Evolutionary conservation across 805 yeast genomes (phyloP).

Genomic region (Middelhovenomyces tepae): DNA sequence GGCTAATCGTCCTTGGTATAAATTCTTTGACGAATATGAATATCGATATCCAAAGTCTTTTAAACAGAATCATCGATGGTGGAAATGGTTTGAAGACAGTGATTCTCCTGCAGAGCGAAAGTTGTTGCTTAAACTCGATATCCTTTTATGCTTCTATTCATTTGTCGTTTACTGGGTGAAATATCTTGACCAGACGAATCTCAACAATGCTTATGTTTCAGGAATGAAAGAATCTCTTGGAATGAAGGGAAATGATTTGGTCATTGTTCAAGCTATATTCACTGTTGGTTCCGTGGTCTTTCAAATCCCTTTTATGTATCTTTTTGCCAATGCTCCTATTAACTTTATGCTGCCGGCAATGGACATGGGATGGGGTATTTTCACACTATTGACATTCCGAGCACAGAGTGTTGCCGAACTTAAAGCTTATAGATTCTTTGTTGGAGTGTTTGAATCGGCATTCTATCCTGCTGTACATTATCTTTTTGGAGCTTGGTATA

Average conservation of each 20-base stretch:
- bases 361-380: constrained; percentile 61
- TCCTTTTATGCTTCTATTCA: constrained; percentile 45
- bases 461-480: constrained; percentile 42
- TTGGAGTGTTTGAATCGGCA: constrained; percentile 66
- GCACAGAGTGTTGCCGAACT: constrained; percentile 43
- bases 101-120: constrained; percentile 42
- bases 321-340: constrained; percentile 48
- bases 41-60: constrained; percentile 31
- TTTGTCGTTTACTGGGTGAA: constrained; percentile 62
- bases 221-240: constrained; percentile 50
- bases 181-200: constrained; percentile 51
- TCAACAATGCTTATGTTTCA: constrained; percentile 56
- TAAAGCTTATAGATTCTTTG: constrained; percentile 54
- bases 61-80: constrained; percentile 36
- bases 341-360: constrained; percentile 43
- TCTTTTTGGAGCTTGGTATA: constrained; percentile 45
- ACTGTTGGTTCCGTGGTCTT: constrained; percentile 51
- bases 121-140: constrained; percentile 45
- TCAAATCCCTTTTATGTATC: constrained; percentile 53
- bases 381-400: constrained; percentile 48
- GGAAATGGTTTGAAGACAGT: constrained; percentile 45
- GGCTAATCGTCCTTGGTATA: constrained; percentile 29
- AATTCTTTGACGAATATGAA: constrained; percentile 50
- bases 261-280: constrained; percentile 50
- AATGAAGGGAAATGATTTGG: constrained; percentile 53